phyloP scores from a whole-genome alignment of 768 basidiomycete species.

The Trichaptum fuscoviolaceum region DNA sequence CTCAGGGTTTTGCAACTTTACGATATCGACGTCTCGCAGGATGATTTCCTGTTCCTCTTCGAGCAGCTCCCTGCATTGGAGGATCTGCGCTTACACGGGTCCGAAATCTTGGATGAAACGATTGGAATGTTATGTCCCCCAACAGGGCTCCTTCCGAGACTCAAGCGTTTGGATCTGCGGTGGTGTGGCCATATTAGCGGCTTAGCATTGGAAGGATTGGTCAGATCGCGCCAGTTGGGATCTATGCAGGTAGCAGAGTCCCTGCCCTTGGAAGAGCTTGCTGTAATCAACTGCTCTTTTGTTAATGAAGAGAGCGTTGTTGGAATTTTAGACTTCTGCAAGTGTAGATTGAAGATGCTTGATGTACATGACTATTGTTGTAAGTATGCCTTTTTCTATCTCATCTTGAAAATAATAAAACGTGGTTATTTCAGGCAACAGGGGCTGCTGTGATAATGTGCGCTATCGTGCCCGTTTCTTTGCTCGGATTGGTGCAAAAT shows the following conservation, averaged over 20 bases:
- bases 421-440: neutral
- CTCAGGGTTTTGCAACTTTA: slow-evolving; percentile 42
- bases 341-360: slow-evolving; percentile 41
- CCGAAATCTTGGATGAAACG: slow-evolving; percentile 47
- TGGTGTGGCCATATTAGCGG: slow-evolving; percentile 57
- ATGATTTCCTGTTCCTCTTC: slow-evolving; percentile 33
- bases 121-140: slow-evolving; percentile 34
- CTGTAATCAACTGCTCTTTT: slow-evolving; percentile 52
- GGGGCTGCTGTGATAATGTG: slow-evolving; percentile 1
- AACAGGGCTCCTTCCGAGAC: slow-evolving; percentile 39
- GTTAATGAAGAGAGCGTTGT: slow-evolving; percentile 51
- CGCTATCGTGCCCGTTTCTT: slow-evolving; percentile 2
- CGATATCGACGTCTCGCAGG: slow-evolving; percentile 39
- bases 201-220: slow-evolving; percentile 43
- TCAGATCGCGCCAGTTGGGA: slow-evolving; percentile 30
- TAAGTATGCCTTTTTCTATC: slow-evolving; percentile 26
- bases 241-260: slow-evolving; percentile 8
- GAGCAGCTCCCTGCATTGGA: slow-evolving; percentile 33
- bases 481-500: neutral
- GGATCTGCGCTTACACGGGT: slow-evolving; percentile 51
- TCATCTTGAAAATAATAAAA: neutral
- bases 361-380: slow-evolving; percentile 46
- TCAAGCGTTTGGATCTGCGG: slow-evolving; percentile 46
- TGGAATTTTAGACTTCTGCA: slow-evolving; percentile 39
- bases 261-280: slow-evolving; percentile 37